Evolutionary conservation across 495 filamentous ascomycete genomes (phyloP).

Genomic region (Collariella sp.): DNA sequence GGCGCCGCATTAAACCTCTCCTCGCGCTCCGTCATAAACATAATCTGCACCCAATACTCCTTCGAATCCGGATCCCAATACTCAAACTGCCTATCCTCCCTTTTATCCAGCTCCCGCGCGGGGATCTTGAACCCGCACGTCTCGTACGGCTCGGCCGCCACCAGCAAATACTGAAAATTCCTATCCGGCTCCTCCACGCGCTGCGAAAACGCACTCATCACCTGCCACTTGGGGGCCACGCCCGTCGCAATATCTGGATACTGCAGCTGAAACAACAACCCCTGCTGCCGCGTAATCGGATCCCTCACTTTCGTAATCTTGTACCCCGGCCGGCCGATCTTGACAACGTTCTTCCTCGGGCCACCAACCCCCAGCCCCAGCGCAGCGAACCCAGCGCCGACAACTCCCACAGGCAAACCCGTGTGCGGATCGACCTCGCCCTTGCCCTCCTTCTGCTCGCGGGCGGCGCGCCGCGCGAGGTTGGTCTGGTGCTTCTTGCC

Average conservation of each 20-base stretch:
- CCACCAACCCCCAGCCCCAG: constrained; percentile 31
- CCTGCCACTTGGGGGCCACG: constrained; percentile 72
- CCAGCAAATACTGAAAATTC: constrained; percentile 85
- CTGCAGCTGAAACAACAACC: constrained; percentile 88
- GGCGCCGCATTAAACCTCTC: constrained; percentile 92
- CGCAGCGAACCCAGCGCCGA: constrained; percentile 56
- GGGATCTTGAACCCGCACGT: constrained; percentile 95
- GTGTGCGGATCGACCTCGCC: constrained; percentile 63
- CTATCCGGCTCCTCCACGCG: constrained; percentile 92
- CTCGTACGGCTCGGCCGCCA: constrained; percentile 97
- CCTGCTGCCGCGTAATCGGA: constrained; percentile 80
- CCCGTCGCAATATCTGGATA: constrained; percentile 83
- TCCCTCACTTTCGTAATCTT: constrained; percentile 95
- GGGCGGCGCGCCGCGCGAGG: constrained; percentile 88
- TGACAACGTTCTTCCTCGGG: constrained; percentile 81
- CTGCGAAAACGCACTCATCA: constrained; percentile 97
- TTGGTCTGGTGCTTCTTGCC: constrained; percentile 99
- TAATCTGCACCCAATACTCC: constrained; percentile 97
- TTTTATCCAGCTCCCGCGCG: constrained; percentile 84
- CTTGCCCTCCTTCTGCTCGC: constrained; percentile 80
- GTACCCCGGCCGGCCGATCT: constrained; percentile 95
- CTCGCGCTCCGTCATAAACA: constrained; percentile 98
- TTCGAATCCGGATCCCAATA: constrained; percentile 96
- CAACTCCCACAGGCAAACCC: constrained; percentile 64
- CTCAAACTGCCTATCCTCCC: constrained; percentile 74